Evolutionary conservation across 176 grass and related monocot genomes (phyloP), one percentile per base, ranked within the genome.

Genomic region (Elaeis guineensis): DNA sequence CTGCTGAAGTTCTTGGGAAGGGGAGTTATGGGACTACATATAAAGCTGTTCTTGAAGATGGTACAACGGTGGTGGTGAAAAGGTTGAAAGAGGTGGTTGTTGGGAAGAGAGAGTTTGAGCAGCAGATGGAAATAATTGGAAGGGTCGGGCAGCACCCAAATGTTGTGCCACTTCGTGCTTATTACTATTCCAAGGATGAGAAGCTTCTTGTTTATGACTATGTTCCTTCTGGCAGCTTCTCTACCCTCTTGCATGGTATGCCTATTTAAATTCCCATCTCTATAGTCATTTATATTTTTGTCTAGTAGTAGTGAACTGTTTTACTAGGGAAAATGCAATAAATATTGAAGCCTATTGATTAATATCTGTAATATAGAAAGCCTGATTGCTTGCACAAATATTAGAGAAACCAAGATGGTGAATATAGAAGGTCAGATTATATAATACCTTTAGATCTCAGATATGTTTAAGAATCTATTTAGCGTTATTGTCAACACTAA

Each of bases 131-230:
- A 73, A 83, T 98, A 64, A 75, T 98, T 56, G 93, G 93, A 23
- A 80, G 81, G 62, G 51, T 89, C 77, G 56, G 81, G 9, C 84
- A 79, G 50, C 93, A 98, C 50, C 81, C 83, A 35, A 89, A 92
- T 83, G 70, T 98, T 54, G 50, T 85, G 44, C 87, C 93, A 3
- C 72, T 98, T 69, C 78, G 84, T 72, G 87, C 93, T 71, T 98
- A 98, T 57, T 98, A 98, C 71, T 98, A 91, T 75, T 98, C 93
- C 54, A 98, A 98, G 55, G 93, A 98, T 78, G 93, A 98, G 57
- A 98, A 98, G 49, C 81, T 98, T 49, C 79, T 98, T 11, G 88
- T 98, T 62, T 98, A 81, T 98, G 93, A 98, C 64, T 89, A 86
- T 74, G 56, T 83, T 25, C 78, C 75, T 22, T 57, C 72, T 70